A percentile compares a stretch with the other conserved stretches of the same genome.
phyloP scores from a whole-genome alignment of 2,329 filamentous ascomycete species.

The Ampelomyces quisqualis region DNA sequence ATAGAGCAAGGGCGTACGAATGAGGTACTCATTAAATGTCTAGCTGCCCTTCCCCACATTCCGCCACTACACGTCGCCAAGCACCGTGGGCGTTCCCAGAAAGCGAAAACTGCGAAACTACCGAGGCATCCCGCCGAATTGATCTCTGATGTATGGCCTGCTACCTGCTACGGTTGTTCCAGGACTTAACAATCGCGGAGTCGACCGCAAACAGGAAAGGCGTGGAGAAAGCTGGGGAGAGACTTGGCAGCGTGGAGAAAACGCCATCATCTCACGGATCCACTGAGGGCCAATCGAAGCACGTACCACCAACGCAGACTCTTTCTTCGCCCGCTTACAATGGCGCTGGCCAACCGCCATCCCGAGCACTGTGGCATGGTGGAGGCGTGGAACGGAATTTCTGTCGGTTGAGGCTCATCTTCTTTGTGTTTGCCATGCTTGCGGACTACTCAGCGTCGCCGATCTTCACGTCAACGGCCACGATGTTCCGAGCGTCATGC shows the following conservation, averaged over 20 bases:
- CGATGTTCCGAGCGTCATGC: conserved; percentile 5
- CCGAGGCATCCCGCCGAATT: conserved; percentile 23
- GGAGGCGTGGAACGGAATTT: conserved; percentile 4
- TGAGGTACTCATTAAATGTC: conserved; percentile 16
- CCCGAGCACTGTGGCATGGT: conserved; percentile 7
- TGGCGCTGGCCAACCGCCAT: conserved; percentile 12
- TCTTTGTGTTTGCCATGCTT: conserved; percentile 10
- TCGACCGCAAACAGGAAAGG: conserved; percentile 12
- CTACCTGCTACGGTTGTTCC: conserved; percentile 3
- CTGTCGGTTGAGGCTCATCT: conserved; percentile 7
- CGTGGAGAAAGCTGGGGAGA: conserved; percentile 18
- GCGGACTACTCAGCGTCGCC: conserved; percentile 3
- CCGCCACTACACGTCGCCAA: conserved; percentile 19
- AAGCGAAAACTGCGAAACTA: conserved; percentile 20
- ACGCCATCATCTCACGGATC: conserved; percentile 12
- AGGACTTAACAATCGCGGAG: too few relatives aligned
- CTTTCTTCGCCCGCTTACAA: not conserved
- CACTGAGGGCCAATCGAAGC: conserved; percentile 20
- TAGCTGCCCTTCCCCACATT: conserved; percentile 13
- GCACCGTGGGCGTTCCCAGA: conserved; percentile 6
- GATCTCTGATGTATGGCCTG: conserved; percentile 7
- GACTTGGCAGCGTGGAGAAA: conserved; percentile 32
- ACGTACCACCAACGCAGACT: conserved; percentile 6
- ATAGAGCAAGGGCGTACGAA: conserved; percentile 5
- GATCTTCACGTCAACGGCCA: conserved; percentile 11